These are phyloP conservation scores for Crepidotus variabilis DNA, from an alignment of 768 basidiomycete species.

Conservation along the genomic window DNA sequence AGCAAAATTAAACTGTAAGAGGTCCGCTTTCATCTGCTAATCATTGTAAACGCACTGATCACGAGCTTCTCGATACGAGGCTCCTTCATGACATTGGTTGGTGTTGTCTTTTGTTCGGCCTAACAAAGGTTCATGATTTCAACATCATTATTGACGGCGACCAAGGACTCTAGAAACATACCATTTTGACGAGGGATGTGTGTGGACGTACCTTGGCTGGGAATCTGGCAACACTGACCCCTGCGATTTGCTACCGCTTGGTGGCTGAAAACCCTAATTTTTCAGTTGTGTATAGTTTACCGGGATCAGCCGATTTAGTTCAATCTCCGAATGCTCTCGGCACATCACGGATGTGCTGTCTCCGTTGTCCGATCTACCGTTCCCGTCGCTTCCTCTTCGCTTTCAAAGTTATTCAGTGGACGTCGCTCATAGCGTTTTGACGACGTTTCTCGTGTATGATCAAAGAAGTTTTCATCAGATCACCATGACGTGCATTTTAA, in stretches of 20 bases:
- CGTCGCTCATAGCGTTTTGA: not conserved
- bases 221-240: constrained; percentile 20
- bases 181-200: constrained; percentile 39
- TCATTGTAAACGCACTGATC: constrained; percentile 77
- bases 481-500: not conserved
- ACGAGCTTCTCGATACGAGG: constrained; percentile 97
- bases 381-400: not conserved
- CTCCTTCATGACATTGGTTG: constrained; percentile 95
- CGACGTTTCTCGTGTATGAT: not conserved
- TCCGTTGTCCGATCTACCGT: not conserved
- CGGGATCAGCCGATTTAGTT: constrained; percentile 9
- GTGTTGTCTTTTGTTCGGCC: constrained; percentile 87
- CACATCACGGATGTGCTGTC: not conserved
- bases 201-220: constrained; percentile 32
- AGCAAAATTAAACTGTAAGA: constrained; percentile 1
- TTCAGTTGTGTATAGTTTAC: constrained; percentile 27
- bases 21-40: not conserved
- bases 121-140: constrained; percentile 24
- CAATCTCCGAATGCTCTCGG: not conserved
- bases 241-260: constrained; percentile 16
- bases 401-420: not conserved
- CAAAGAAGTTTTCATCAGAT: not conserved
- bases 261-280: constrained; percentile 43
- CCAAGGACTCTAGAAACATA: constrained; percentile 18
- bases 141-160: constrained; percentile 3